phyloP scores from a whole-genome alignment of 208 protist species.

The Leishmania tropica region DNA sequence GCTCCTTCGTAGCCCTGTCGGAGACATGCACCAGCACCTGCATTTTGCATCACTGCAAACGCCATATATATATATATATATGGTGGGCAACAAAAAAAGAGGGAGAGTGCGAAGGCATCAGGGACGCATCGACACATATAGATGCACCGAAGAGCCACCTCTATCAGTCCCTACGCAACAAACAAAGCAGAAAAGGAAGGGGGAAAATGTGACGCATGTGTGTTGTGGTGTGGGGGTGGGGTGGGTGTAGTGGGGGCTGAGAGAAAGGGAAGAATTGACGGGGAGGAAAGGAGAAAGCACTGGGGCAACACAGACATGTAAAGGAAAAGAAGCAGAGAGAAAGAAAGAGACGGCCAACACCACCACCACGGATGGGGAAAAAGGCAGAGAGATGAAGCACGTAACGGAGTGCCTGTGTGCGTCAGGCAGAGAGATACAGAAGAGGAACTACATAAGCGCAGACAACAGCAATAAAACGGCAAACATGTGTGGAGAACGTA shows the following conservation, averaged over 20 bases:
- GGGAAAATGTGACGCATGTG: not conserved
- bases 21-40: not conserved
- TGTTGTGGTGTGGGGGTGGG: too few relatives aligned
- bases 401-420: not conserved
- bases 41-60: not conserved
- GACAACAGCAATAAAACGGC: not conserved
- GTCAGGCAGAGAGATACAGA: not conserved
- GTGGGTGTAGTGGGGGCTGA: too few relatives aligned
- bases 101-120: not conserved
- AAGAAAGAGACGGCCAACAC: not conserved
- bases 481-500: not conserved
- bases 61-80: not conserved
- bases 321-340: not conserved
- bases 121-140: not conserved
- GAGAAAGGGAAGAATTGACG: too few relatives aligned
- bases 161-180: not conserved
- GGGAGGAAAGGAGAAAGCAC: not conserved
- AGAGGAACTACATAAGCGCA: not conserved
- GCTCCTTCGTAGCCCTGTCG: not conserved
- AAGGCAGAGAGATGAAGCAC: not conserved
- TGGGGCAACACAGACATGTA: not conserved
- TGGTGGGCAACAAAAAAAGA: not conserved
- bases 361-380: not conserved
- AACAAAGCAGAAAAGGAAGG: not conserved
- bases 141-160: not conserved